These are phyloP conservation scores for Aspergillus mulundensis DNA, from an alignment of 495 filamentous ascomycete genomes.

Conservation along the genomic window DNA sequence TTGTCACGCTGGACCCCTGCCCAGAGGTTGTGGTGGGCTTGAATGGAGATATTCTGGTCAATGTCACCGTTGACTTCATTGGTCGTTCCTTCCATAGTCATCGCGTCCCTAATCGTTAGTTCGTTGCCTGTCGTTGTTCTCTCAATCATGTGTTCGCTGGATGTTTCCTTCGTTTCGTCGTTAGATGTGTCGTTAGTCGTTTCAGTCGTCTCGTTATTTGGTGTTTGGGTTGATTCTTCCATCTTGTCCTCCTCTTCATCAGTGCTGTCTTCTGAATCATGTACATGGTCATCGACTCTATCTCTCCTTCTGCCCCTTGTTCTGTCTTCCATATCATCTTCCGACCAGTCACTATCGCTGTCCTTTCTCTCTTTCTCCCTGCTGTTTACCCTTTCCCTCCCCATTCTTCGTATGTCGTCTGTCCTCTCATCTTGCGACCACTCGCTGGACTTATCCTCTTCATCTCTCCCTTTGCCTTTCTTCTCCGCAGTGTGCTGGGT, in stretches of 20 bases:
- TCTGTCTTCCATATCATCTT: not conserved
- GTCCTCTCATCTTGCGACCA: not conserved
- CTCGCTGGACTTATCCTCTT: not conserved
- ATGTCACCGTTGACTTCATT: not conserved
- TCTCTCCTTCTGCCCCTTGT: not conserved
- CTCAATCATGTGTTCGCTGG: no score
- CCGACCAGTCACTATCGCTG: no score
- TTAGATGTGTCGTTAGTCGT: not conserved
- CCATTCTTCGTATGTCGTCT: not conserved
- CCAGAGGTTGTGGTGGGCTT: not conserved
- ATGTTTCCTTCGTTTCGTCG: no score
- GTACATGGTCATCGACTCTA: no score
- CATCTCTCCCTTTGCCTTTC: not conserved
- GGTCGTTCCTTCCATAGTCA: no score
- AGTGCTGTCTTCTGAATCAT: not conserved
- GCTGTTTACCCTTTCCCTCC: not conserved
- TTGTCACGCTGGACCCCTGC: constrained; percentile 2
- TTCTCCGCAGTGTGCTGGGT: no score
- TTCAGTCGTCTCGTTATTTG: not conserved
- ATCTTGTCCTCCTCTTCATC: not conserved
- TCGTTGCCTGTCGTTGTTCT: no score
- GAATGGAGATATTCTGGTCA: not conserved
- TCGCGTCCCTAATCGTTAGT: no score
- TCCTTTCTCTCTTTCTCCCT: not conserved
- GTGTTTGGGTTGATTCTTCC: not conserved